phyloP scores from a whole-genome alignment of 768 basidiomycete genomes.

The Rhodotorula sphaerocarpa region DNA sequence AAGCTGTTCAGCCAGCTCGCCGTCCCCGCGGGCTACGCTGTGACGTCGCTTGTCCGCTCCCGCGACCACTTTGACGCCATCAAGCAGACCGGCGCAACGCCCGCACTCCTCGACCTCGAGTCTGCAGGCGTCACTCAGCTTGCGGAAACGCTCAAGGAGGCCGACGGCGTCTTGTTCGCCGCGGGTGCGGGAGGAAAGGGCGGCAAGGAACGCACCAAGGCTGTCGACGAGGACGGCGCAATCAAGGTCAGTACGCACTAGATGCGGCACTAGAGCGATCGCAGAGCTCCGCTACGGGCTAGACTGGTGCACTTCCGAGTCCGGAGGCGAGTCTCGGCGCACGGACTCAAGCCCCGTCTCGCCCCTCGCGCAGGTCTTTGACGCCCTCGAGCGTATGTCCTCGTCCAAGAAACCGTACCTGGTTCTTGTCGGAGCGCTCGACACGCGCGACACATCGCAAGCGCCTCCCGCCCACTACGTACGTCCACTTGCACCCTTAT shows the following conservation, averaged over 20 bases:
- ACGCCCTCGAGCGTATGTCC: conserved; percentile 55
- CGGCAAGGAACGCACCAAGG: conserved; percentile 48
- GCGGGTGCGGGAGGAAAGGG: conserved; percentile 57
- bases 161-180: conserved; percentile 46
- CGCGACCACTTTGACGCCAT: conserved; percentile 51
- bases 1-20: conserved; percentile 52
- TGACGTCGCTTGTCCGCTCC: conserved; percentile 56
- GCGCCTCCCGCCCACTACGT: conserved; percentile 23
- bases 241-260: conserved; percentile 49
- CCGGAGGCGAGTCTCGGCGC: no score
- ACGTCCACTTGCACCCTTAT: background rate
- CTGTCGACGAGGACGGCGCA: conserved; percentile 57
- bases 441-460: conserved; percentile 19
- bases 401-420: conserved; percentile 31
- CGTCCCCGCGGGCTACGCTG: conserved; percentile 43
- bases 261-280: no score
- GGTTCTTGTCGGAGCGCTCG: conserved; percentile 29
- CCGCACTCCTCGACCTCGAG: conserved; percentile 56
- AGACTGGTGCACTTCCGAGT: no score
- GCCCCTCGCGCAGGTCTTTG: conserved; percentile 47
- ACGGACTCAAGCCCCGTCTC: no score
- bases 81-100: conserved; percentile 46
- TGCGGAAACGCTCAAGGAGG: conserved; percentile 47
- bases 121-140: conserved; percentile 50
- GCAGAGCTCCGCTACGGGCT: no score